Evolutionary conservation across 2,329 filamentous ascomycete genomes (phyloP).

Genomic region (Colletotrichum trifolii): DNA sequence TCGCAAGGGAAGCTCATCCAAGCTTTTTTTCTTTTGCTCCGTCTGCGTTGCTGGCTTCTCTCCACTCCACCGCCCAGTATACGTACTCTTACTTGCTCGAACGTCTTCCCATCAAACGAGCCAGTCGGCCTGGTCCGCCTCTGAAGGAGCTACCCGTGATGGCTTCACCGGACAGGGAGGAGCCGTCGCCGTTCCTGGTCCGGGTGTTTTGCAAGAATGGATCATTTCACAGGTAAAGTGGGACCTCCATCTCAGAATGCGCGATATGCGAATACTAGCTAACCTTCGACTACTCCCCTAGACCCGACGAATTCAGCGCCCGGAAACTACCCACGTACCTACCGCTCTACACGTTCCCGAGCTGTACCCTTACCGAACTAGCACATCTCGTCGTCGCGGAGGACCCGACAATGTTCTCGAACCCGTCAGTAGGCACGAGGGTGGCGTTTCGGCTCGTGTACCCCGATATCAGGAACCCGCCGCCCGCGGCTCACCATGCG

Average conservation of each 20-base stretch:
- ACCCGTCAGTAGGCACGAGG: slow-evolving; percentile 81
- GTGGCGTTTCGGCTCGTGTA: slow-evolving; percentile 90
- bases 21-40: slow-evolving; percentile 16
- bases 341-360: slow-evolving; percentile 87
- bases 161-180: slow-evolving; percentile 66
- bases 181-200: slow-evolving; percentile 83
- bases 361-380: slow-evolving; percentile 84
- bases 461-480: slow-evolving; percentile 69
- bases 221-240: slow-evolving; percentile 74
- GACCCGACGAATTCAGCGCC: slow-evolving; percentile 76
- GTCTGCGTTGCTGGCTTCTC: too few relatives aligned
- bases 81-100: slow-evolving; percentile 15
- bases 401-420: slow-evolving; percentile 73
- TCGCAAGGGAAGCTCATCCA: slow-evolving; percentile 35
- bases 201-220: slow-evolving; percentile 85
- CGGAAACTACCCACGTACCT: slow-evolving; percentile 72
- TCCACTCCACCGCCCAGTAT: slow-evolving; percentile 16
- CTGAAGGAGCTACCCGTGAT: background rate
- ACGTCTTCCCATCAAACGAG: slow-evolving; percentile 1
- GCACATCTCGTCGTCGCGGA: slow-evolving; percentile 77
- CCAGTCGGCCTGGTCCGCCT: background rate
- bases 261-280: slow-evolving; percentile 22
- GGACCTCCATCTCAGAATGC: slow-evolving; percentile 16
- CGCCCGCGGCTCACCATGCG: slow-evolving; percentile 42
- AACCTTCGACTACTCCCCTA: slow-evolving; percentile 44